These are phyloP conservation scores for Lophium mytilinum DNA, from an alignment of 495 filamentous ascomycete species.

Conservation along the genomic window DNA sequence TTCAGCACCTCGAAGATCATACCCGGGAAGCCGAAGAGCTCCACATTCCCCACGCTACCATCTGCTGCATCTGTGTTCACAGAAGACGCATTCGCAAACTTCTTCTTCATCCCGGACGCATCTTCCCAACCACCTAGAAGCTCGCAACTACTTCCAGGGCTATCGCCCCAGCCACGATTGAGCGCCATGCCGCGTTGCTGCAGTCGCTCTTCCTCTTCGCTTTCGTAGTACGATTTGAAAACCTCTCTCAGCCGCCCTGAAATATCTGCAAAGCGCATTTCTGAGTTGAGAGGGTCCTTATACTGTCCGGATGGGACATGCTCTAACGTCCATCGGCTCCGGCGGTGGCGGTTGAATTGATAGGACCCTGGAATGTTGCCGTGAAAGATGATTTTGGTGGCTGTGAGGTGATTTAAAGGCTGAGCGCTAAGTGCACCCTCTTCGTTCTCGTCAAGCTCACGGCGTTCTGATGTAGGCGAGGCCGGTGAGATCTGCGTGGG, in stretches of 20 bases:
- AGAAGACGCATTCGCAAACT: constrained; percentile 18
- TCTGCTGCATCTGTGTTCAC: constrained; percentile 25
- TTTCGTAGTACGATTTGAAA: constrained; percentile 61
- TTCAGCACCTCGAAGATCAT: constrained; percentile 91
- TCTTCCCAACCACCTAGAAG: constrained; percentile 88
- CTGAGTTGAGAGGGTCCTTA: constrained; percentile 50
- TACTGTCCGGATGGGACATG: constrained; percentile 35
- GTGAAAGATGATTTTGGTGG: constrained; percentile 84
- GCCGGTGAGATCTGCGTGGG: constrained; percentile 59
- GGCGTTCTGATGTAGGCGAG: constrained; percentile 39
- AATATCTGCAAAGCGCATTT: constrained; percentile 65
- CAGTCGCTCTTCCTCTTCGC: constrained; percentile 50
- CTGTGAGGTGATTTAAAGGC: constrained; percentile 56
- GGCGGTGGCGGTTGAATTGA: constrained; percentile 88
- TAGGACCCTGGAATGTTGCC: constrained; percentile 93
- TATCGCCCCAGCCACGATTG: constrained; percentile 85
- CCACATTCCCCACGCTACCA: constrained; percentile 62
- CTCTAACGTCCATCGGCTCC: constrained; percentile 76
- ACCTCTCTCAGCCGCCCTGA: constrained; percentile 58
- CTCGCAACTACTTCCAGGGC: constrained; percentile 83
- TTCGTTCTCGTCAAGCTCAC: constrained; percentile 10
- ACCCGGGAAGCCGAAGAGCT: constrained; percentile 88
- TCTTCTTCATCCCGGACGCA: constrained; percentile 78
- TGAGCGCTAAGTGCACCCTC: constrained; percentile 22
- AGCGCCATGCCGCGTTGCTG: constrained; percentile 76